Evolutionary conservation across 2,329 filamentous ascomycete genomes (phyloP).

Genomic region (Thermomyces lanuginosus): DNA sequence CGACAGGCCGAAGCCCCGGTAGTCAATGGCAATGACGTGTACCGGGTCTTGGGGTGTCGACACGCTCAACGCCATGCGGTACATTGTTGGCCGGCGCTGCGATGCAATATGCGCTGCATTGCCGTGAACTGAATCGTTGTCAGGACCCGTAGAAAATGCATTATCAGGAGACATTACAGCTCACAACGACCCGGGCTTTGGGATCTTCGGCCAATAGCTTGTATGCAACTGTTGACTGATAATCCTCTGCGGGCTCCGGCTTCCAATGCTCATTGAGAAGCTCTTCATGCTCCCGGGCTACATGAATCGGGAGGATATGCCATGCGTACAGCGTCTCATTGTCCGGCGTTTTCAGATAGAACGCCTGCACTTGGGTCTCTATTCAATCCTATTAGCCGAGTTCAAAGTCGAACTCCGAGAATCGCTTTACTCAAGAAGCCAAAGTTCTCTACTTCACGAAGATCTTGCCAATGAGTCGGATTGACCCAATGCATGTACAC

Average conservation of each 20-base stretch:
- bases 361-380: constrained; percentile 82
- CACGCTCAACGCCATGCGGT: constrained; percentile 58
- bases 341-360: constrained; percentile 59
- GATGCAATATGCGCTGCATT: constrained; percentile 81
- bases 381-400: constrained; percentile 7
- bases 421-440: constrained; percentile 60
- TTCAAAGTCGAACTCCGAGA: not conserved
- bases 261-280: constrained; percentile 38
- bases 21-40: constrained; percentile 79
- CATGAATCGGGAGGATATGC: constrained; percentile 69
- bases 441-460: constrained; percentile 63
- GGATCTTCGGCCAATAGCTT: constrained; percentile 35
- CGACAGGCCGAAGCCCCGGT: constrained; percentile 72
- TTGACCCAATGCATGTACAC: constrained; percentile 73
- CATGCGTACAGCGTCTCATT: constrained; percentile 68
- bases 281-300: constrained; percentile 57
- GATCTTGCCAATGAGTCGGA: constrained; percentile 52
- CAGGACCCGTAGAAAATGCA: not conserved
- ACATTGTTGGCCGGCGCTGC: constrained; percentile 56
- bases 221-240: constrained; percentile 34
- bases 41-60: constrained; percentile 45
- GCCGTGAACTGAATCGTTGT: constrained; percentile 25
- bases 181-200: constrained; percentile 39
- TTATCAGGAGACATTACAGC: constrained; percentile 9
- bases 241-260: constrained; percentile 35